Percentiles rank a stretch among this genome's conserved stretches.
These are phyloP conservation scores for Apiospora koreana DNA, from an alignment of 2,329 filamentous ascomycete genomes.

Conservation along the genomic window DNA sequence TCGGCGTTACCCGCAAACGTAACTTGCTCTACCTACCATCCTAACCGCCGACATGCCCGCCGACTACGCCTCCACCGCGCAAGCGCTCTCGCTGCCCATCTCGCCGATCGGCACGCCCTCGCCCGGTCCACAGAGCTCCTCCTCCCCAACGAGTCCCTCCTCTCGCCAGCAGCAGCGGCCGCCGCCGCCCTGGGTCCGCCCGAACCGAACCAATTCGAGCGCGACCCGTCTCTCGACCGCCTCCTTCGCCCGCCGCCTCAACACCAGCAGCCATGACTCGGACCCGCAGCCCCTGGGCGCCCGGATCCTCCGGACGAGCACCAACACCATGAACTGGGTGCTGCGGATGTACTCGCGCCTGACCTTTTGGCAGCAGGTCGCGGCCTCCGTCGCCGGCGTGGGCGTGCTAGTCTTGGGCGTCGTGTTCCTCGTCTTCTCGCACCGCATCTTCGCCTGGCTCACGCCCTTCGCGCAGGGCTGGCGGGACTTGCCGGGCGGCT, in stretches of 20 bases:
- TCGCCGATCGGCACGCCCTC: constrained; percentile 28
- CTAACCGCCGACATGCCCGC: constrained; percentile 43
- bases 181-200: constrained; percentile 44
- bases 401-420: constrained; percentile 58
- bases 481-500: constrained; percentile 73
- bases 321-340: constrained; percentile 43
- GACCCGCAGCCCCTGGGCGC: constrained; percentile 33
- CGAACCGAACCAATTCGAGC: constrained; percentile 22
- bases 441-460: constrained; percentile 76
- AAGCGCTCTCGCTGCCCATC: constrained; percentile 47
- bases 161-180: constrained; percentile 23
- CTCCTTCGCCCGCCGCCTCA: constrained; percentile 30
- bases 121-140: constrained; percentile 24
- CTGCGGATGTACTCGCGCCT: constrained; percentile 56
- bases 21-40: background rate
- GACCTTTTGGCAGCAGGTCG: constrained; percentile 61
- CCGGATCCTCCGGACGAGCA: constrained; percentile 42
- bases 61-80: constrained; percentile 52
- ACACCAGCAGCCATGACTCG: constrained; percentile 30
- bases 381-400: constrained; percentile 53
- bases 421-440: constrained; percentile 75
- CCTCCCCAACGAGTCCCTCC: constrained; percentile 24
- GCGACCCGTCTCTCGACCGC: constrained; percentile 45
- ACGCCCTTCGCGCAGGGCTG: constrained; percentile 74
- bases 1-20: background rate